A percentile compares a stretch with the other conserved stretches of the same genome.
Evolutionary conservation across 306 rosid species (phyloP).

Genomic region (Casuarina glauca): DNA sequence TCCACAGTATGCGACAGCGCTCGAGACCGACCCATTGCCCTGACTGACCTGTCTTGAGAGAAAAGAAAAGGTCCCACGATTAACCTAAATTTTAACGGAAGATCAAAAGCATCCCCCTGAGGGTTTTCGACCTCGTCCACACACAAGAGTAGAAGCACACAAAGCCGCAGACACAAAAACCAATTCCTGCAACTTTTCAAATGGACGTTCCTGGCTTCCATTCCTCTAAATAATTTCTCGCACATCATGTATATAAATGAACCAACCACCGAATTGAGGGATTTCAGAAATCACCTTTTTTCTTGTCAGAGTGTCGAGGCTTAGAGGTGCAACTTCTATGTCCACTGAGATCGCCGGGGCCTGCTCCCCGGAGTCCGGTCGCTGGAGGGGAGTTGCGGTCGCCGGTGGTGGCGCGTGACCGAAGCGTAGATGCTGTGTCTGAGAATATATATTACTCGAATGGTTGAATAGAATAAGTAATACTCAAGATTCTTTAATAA

Average conservation of each 20-base stretch:
- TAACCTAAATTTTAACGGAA: background rate
- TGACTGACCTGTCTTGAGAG: constrained; percentile 10
- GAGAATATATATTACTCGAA: no score
- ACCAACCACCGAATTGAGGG: background rate
- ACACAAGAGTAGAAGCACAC: background rate
- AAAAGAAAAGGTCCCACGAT: constrained; percentile 5
- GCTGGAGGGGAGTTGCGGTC: no score
- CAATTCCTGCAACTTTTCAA: background rate
- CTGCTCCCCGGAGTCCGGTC: background rate
- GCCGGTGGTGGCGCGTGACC: no score
- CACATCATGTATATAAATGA: background rate
- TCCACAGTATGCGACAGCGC: constrained; percentile 32
- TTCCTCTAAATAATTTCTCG: background rate
- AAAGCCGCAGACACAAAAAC: no score
- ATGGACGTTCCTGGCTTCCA: background rate
- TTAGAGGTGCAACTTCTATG: background rate
- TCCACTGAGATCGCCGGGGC: background rate
- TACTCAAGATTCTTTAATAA: no score
- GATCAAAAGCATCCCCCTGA: background rate
- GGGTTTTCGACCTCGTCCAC: background rate
- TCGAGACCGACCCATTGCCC: constrained; percentile 55
- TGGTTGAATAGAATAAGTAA: no score
- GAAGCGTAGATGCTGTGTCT: no score
- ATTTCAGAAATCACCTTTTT: background rate
- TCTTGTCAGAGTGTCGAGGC: background rate